Conservation (phyloP, 78 protist species). For the Dictyostelium intermedium region DNA sequence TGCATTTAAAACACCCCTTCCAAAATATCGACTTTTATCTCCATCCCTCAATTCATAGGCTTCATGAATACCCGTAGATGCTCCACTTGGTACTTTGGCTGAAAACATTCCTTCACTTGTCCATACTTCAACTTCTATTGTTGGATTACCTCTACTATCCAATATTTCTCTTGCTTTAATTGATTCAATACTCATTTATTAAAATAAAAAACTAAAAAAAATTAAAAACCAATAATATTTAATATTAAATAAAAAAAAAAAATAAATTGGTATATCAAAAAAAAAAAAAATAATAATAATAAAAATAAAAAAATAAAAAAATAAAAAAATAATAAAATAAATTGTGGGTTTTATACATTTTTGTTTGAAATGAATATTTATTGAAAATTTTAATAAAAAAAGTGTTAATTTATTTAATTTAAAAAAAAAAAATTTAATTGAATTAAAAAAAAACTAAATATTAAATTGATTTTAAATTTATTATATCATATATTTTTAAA, state of each 20-base stretch:
- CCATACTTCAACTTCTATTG: neutral
- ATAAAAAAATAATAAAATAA: too few species aligned
- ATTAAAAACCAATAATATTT: neutral
- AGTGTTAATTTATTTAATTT: too few species aligned
- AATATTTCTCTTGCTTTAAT: slow-evolving; percentile 13
- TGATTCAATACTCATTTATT: neutral
- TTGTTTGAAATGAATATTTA: too few species aligned
- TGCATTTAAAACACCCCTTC: slow-evolving; percentile 93
- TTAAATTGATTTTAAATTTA: too few species aligned
- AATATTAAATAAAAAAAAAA: neutral
- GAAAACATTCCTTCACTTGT: neutral
- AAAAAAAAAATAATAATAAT: too few species aligned
- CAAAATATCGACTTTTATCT: slow-evolving; percentile 91
- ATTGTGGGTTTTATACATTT: too few species aligned
- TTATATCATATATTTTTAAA: too few species aligned
- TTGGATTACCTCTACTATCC: slow-evolving; percentile 33
- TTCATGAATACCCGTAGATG: slow-evolving; percentile 15
- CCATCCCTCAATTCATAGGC: slow-evolving; percentile 74
- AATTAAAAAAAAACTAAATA: too few species aligned
- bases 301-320: too few species aligned
- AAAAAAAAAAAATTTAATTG: too few species aligned
- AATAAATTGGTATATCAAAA: too few species aligned
- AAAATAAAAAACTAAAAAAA: neutral
- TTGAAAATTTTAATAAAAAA: too few species aligned
- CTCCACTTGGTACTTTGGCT: slow-evolving; percentile 12